Conservation (phyloP, 2,329 filamentous ascomycete species). For the Tetracladium maxilliforme region DNA sequence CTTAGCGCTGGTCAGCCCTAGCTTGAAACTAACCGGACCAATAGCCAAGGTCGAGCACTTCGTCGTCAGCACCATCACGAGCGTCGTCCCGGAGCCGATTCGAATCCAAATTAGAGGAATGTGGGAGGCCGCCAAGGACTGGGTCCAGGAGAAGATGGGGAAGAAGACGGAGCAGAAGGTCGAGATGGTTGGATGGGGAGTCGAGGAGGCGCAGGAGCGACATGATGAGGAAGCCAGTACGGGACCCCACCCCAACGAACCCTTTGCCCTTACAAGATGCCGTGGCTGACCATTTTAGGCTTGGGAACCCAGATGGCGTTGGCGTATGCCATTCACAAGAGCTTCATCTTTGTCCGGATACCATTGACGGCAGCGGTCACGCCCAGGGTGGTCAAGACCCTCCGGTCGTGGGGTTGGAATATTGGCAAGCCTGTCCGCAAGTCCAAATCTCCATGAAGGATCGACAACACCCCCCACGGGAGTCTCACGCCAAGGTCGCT, state of each 20-base stretch:
- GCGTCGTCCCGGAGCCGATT: slow-evolving; percentile 42
- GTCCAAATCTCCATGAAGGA: no score
- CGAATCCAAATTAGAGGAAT: no score
- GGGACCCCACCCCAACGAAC: slow-evolving; percentile 26
- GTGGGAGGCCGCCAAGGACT: slow-evolving; percentile 32
- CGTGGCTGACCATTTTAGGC: slow-evolving; percentile 22
- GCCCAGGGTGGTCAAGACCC: slow-evolving; percentile 82
- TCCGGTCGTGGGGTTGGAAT: slow-evolving; percentile 85
- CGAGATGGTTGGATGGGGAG: slow-evolving; percentile 41
- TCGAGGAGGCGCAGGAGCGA: slow-evolving; percentile 45
- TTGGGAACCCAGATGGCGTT: slow-evolving; percentile 73
- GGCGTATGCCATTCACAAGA: slow-evolving; percentile 96
- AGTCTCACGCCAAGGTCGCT: no score
- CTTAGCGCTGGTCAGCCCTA: no score
- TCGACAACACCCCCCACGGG: no score
- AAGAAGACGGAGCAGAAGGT: slow-evolving; percentile 27
- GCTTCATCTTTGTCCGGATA: slow-evolving; percentile 90
- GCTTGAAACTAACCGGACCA: slow-evolving; percentile 1
- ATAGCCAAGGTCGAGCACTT: slow-evolving; percentile 48
- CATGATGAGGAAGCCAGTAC: slow-evolving; percentile 59
- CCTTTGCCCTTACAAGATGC: not conserved
- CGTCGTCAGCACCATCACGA: slow-evolving; percentile 44
- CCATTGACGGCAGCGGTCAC: slow-evolving; percentile 81
- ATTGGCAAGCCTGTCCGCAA: slow-evolving; percentile 89
- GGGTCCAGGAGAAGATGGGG: slow-evolving; percentile 25